Evolutionary conservation across 106 monocot species (phyloP).

Genomic region (Dendrobium nobile): DNA sequence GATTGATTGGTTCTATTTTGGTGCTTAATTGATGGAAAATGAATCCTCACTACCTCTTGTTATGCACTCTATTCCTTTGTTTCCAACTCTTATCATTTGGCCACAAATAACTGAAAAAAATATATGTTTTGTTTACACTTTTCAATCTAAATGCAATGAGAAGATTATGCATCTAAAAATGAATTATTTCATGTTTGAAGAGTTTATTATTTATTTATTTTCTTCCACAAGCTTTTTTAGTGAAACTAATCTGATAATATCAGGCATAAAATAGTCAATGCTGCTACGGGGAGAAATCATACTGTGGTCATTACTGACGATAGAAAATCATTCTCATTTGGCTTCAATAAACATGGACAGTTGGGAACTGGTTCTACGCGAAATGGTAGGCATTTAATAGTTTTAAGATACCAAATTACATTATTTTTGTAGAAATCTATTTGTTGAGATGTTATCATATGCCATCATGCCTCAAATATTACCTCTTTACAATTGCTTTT

Average conservation of each 20-base stretch:
- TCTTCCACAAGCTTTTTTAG: neutral
- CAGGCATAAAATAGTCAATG: constrained; percentile 69
- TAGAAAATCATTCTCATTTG: constrained; percentile 82
- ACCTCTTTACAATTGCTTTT: neutral
- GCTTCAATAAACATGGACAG: constrained; percentile 91
- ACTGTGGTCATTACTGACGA: constrained; percentile 93
- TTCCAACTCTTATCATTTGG: neutral
- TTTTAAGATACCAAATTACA: neutral
- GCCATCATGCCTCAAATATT: neutral
- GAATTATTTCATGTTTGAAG: neutral
- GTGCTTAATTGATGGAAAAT: neutral
- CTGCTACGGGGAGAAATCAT: constrained; percentile 77
- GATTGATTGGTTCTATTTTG: neutral
- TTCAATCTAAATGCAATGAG: neutral
- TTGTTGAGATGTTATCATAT: neutral
- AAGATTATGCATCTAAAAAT: neutral
- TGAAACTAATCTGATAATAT: neutral
- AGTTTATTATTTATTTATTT: neutral
- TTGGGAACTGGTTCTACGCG: constrained; percentile 73
- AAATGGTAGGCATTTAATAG: constrained; percentile 42
- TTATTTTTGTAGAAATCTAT: neutral
- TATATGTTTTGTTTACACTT: neutral
- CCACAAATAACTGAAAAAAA: neutral
- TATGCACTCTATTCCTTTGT: neutral
- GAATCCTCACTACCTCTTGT: neutral